Base-by-base conservation (phyloP, 2,329 filamentous ascomycete genomes). In the Penicillium aurantiogriseum region DNA sequence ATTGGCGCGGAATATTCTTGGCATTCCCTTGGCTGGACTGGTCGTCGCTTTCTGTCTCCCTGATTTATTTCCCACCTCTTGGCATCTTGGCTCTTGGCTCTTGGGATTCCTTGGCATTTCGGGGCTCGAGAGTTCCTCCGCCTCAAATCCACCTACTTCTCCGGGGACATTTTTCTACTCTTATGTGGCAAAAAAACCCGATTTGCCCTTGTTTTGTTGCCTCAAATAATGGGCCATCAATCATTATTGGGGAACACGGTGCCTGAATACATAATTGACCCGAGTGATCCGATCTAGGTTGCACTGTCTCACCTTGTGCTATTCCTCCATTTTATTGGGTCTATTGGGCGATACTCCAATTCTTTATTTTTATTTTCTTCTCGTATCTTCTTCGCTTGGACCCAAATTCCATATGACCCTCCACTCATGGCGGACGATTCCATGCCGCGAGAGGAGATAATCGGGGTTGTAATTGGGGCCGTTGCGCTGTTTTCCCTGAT, bases 391-490 rank as follows among this genome's bases (percentile, higher is more conserved):
- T 42, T 44, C 39, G 47, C 59, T 56, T 59, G 54, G 57, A 57
- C 35, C 43, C 35, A 48, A 42, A 43, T 50, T 49, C 43, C 54
- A 59, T 36, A 46, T 64, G 55, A 29, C 51, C 51, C 51, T 31
- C 59, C 59, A 60, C 58, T 49, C 31, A 71, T 71, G 69, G 59
- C 60, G 21, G 62, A 57, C 33, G 46, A 64, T 40, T 45, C 56
- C 19, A 39, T 67, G 42, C 62, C 67, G 21, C 55, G 58, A 49
- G 62, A 61, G 31, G 66, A 69, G 54, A 56, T 71, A 21, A 62
- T 70, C 38, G 67, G 69, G 25, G 63, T 72, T 43, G 63, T 71
- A 47, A 64, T 71, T 62, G 70, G 69, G 36, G 70, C 67, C 15
- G 60, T 71, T 23, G 56, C 64, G 21, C 51, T 71, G 35, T 69